Conservation (phyloP, 2,329 filamentous ascomycete genomes). For the Xylaria sp. region DNA sequence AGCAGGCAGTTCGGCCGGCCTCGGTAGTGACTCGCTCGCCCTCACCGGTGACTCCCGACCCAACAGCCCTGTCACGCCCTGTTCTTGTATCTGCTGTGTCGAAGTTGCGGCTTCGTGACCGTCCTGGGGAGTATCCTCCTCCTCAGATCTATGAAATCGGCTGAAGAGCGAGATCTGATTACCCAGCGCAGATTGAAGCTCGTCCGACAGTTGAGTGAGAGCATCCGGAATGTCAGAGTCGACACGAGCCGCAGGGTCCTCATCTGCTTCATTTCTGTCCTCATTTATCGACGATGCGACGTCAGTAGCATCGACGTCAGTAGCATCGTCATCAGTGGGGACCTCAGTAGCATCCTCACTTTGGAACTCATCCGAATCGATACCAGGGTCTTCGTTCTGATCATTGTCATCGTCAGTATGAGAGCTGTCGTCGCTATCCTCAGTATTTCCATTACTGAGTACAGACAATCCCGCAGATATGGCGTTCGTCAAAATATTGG, state of each 20-base stretch:
- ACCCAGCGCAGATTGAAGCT: conserved; percentile 43
- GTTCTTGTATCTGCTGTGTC: not conserved
- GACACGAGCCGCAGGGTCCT: conserved; percentile 18
- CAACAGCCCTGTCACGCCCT: not conserved
- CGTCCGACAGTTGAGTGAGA: conserved; percentile 37
- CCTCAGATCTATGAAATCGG: conserved; percentile 28
- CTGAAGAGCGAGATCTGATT: conserved; percentile 41
- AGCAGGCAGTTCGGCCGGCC: conserved; percentile 38
- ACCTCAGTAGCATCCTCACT: conserved; percentile 28
- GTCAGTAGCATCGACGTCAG: conserved; percentile 21
- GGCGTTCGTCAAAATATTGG: not conserved
- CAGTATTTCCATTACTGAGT: not conserved
- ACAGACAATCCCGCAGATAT: conserved; percentile 6
- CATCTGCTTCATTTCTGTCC: conserved; percentile 22
- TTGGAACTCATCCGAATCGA: conserved; percentile 17
- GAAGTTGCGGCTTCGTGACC: not conserved
- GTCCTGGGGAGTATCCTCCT: conserved; percentile 7
- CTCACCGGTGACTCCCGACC: conserved; percentile 11
- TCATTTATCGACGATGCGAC: conserved; percentile 26
- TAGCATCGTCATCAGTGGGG: conserved; percentile 23
- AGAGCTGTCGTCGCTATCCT: not conserved
- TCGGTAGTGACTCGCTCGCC: conserved; percentile 24
- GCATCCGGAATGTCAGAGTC: conserved; percentile 22
- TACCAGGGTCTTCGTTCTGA: conserved; percentile 10
- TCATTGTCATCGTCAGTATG: conserved; percentile 3